These are phyloP conservation scores for Yamadazyma philogaea DNA, from an alignment of 805 yeast species.

Conservation along the genomic window DNA sequence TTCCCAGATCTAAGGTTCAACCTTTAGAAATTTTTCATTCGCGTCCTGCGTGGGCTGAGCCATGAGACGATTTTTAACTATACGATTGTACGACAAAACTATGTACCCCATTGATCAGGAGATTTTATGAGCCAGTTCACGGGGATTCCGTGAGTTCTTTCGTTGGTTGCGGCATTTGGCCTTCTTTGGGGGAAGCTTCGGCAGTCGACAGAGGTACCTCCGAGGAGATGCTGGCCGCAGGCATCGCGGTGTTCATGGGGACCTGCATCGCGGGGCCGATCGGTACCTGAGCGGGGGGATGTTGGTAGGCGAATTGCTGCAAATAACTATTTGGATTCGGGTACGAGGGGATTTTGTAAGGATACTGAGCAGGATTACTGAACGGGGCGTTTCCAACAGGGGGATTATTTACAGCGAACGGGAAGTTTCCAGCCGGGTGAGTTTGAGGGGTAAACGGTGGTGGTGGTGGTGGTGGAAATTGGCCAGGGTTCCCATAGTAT, in stretches of 20 bases:
- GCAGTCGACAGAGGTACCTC: too few relatives aligned
- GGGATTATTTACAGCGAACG: background rate
- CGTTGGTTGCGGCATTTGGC: too few relatives aligned
- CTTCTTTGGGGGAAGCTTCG: too few relatives aligned
- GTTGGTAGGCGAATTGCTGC: background rate
- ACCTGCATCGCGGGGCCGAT: background rate
- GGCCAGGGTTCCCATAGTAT: background rate
- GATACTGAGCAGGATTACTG: background rate
- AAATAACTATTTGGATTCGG: background rate
- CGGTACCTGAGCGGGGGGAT: background rate
- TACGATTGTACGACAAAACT: background rate
- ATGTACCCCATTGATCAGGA: background rate
- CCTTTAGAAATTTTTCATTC: slow-evolving; percentile 4
- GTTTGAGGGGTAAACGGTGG: background rate
- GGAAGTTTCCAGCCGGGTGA: background rate
- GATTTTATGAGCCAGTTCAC: background rate
- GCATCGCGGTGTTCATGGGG: background rate
- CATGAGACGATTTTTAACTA: background rate
- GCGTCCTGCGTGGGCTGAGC: slow-evolving; percentile 6
- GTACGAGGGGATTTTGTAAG: background rate
- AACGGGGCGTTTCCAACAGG: background rate
- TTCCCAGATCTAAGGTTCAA: slow-evolving; percentile 6
- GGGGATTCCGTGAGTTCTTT: background rate
- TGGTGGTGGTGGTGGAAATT: background rate
- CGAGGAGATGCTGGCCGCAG: too few relatives aligned